A percentile compares a stretch with the other conserved stretches of the same genome.
Evolutionary conservation across 352 stramenopile genomes (phyloP).

Genomic region (Phytopythium oedochilum): DNA sequence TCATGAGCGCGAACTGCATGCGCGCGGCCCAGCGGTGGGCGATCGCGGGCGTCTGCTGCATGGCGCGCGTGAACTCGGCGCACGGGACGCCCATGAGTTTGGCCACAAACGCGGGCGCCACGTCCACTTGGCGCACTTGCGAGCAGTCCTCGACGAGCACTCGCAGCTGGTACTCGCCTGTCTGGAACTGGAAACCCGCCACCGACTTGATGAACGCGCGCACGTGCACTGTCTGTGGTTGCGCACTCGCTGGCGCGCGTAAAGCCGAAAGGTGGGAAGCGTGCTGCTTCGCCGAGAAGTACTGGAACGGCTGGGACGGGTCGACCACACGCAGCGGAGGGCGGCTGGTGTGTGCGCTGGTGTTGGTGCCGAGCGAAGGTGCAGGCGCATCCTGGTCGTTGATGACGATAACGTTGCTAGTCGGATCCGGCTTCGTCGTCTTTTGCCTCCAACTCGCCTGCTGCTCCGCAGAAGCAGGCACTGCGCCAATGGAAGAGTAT

Average conservation of each 20-base stretch:
- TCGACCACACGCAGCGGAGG: constrained; percentile 2
- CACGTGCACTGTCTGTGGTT: constrained; percentile 29
- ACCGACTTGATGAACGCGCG: constrained; percentile 81
- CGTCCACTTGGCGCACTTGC: constrained; percentile 36
- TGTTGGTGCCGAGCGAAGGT: background rate
- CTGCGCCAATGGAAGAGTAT: background rate
- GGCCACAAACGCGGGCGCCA: constrained; percentile 56
- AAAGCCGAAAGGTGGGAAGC: constrained; percentile 12
- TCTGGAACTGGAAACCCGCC: constrained; percentile 75
- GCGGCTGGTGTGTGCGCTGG: background rate
- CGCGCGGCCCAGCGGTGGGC: constrained; percentile 57
- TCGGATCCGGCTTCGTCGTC: background rate
- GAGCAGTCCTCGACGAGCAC: constrained; percentile 79
- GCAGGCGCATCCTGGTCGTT: background rate
- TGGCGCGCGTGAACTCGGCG: constrained; percentile 56
- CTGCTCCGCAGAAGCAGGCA: background rate
- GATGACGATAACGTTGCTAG: background rate
- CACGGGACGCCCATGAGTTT: constrained; percentile 75
- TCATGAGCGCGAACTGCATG: constrained; percentile 83
- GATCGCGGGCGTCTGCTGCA: constrained; percentile 52
- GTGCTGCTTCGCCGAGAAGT: constrained; percentile 30
- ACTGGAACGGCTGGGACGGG: constrained; percentile 37
- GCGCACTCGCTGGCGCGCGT: background rate
- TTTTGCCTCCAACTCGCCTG: background rate
- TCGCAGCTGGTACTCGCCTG: constrained; percentile 58